These are phyloP conservation scores for Solidago caesia DNA, from an alignment of 129 eudicot species.

Conservation along the genomic window DNA sequence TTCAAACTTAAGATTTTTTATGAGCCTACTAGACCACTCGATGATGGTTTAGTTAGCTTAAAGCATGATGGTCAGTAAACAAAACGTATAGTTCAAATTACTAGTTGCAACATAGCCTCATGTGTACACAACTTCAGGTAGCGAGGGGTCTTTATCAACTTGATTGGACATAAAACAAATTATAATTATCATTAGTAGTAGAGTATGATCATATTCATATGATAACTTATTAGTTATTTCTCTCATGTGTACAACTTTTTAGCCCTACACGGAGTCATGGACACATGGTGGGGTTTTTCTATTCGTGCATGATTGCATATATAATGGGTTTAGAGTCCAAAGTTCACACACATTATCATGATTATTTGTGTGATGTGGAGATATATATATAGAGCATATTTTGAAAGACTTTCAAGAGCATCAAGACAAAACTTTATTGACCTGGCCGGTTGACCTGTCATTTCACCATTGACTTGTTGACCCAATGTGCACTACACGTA, in stretches of 20 bases:
- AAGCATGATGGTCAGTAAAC: too few species aligned
- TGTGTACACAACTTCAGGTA: not conserved
- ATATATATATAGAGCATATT: not conserved
- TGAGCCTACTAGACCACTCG: too few species aligned
- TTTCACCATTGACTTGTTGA: constrained; percentile 57
- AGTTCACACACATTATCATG: constrained; percentile 38
- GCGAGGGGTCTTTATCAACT: not conserved
- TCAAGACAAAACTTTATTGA: constrained; percentile 26
- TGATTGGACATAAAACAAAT: not conserved
- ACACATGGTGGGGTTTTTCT: not conserved
- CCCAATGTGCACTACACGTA: constrained; percentile 38
- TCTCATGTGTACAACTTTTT: not conserved
- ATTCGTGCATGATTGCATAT: not conserved
- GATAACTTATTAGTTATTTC: not conserved
- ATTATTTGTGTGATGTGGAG: constrained; percentile 24
- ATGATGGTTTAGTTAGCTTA: too few species aligned
- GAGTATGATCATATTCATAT: not conserved
- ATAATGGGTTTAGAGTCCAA: constrained; percentile 8
- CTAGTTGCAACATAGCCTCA: not conserved
- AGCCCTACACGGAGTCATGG: not conserved
- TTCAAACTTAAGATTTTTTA: too few species aligned
- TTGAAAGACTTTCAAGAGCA: constrained; percentile 17
- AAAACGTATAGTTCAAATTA: not conserved
- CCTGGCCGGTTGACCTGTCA: constrained; percentile 53
- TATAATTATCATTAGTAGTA: not conserved